These are phyloP conservation scores for Simmondsia chinensis DNA, from an alignment of 148 eudicot genomes.

Conservation along the genomic window DNA sequence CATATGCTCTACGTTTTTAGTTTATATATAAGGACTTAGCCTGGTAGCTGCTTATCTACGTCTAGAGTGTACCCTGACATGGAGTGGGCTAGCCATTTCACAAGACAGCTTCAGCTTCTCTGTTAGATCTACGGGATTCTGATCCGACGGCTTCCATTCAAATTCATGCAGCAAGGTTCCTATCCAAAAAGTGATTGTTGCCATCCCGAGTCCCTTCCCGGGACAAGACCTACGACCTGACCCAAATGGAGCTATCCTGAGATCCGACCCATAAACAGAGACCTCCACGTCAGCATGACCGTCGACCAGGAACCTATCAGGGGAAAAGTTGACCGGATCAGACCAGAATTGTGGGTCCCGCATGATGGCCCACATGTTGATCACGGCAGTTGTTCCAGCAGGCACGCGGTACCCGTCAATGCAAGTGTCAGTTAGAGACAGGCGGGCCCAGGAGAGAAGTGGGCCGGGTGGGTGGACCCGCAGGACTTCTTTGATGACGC, in stretches of 20 bases:
- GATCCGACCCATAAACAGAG: slow-evolving; percentile 61
- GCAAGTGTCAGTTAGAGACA: slow-evolving; percentile 51
- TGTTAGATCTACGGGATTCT: slow-evolving; percentile 55
- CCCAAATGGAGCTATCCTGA: slow-evolving; percentile 85
- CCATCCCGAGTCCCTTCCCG: slow-evolving; percentile 50
- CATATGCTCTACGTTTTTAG: too few species aligned
- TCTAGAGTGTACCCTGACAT: too few species aligned
- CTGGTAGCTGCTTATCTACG: too few species aligned
- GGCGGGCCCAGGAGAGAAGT: slow-evolving; percentile 82
- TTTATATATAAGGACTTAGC: too few species aligned
- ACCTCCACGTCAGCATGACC: slow-evolving; percentile 52
- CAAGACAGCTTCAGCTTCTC: slow-evolving; percentile 66
- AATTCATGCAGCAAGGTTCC: slow-evolving; percentile 51
- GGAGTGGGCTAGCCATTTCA: slow-evolving; percentile 61
- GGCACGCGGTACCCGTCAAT: slow-evolving; percentile 46
- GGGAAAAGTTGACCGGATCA: slow-evolving; percentile 59
- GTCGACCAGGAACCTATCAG: slow-evolving; percentile 55
- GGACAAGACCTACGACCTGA: slow-evolving; percentile 78
- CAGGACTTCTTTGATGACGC: slow-evolving; percentile 66
- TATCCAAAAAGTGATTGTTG: slow-evolving; percentile 66
- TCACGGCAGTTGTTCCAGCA: slow-evolving; percentile 80
- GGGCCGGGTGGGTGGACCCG: slow-evolving; percentile 89
- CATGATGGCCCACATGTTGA: slow-evolving; percentile 92
- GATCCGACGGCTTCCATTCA: slow-evolving; percentile 38
- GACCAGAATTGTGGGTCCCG: slow-evolving; percentile 65